Percentiles rank a stretch among this genome's conserved stretches.
Evolutionary conservation across 228 moss, liverwort and hornwort species (phyloP).

Genomic region (Sphagnum fallax): DNA sequence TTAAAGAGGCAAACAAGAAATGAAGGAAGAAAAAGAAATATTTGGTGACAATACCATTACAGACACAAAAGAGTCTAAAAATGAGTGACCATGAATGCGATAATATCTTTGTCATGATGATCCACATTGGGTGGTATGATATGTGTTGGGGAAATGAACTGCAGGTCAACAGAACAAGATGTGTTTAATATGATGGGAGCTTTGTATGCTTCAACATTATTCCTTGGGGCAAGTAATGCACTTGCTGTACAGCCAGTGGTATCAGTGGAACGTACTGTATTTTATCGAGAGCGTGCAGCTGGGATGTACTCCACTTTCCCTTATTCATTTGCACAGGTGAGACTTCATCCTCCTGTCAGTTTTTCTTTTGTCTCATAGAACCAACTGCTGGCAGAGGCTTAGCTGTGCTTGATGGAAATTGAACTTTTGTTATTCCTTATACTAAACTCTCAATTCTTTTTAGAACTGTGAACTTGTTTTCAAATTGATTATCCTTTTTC

Average conservation of each 20-base stretch:
- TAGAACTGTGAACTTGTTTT: too few relatives aligned
- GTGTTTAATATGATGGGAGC: conserved; percentile 94
- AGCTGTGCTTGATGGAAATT: neutral
- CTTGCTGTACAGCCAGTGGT: conserved; percentile 89
- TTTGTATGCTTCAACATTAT: conserved; percentile 79
- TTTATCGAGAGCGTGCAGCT: conserved; percentile 90
- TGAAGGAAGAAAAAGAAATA: neutral
- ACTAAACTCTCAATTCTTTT: too few relatives aligned
- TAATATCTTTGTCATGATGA: too few relatives aligned
- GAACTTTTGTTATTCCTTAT: neutral
- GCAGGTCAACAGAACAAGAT: conserved; percentile 67
- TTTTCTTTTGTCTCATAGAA: neutral
- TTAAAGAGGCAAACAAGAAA: neutral
- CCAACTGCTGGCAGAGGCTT: neutral
- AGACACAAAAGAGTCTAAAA: too few relatives aligned
- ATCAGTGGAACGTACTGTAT: conserved; percentile 79
- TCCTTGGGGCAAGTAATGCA: conserved; percentile 87
- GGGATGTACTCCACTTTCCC: conserved; percentile 95
- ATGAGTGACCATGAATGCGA: too few relatives aligned
- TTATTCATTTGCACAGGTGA: conserved; percentile 89
- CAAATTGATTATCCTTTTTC: too few relatives aligned
- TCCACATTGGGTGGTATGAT: too few relatives aligned
- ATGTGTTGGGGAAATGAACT: neutral
- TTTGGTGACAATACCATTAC: neutral
- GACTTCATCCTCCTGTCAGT: neutral